A percentile compares a stretch with the other conserved stretches of the same genome.
These are phyloP conservation scores for Fusarium kyushuense DNA, from an alignment of 2,329 filamentous ascomycete species.

Conservation along the genomic window DNA sequence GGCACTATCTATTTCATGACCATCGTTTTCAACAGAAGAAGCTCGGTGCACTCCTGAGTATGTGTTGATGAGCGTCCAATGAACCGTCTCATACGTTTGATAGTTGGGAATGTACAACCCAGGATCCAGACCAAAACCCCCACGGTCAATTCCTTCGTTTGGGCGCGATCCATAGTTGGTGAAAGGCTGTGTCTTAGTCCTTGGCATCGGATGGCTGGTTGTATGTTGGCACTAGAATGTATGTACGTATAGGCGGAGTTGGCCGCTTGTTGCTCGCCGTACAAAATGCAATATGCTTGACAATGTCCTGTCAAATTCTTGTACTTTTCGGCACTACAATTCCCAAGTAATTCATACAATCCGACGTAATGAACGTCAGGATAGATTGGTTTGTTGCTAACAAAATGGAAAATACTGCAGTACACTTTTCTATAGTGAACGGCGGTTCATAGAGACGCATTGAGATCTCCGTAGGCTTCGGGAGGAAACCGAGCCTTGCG, in stretches of 20 bases:
- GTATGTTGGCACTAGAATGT: slow-evolving; percentile 19
- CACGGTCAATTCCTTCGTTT: slow-evolving; percentile 38
- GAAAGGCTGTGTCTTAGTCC: slow-evolving; percentile 25
- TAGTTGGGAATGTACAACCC: slow-evolving; percentile 14
- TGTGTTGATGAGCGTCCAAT: slow-evolving; percentile 31
- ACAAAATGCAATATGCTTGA: slow-evolving; percentile 1
- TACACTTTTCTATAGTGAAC: background rate
- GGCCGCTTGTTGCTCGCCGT: slow-evolving; percentile 22
- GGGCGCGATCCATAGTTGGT: slow-evolving; percentile 20
- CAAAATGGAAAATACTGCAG: background rate
- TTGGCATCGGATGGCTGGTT: slow-evolving; percentile 24
- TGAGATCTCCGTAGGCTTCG: slow-evolving; percentile 14
- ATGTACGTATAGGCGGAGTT: slow-evolving; percentile 26
- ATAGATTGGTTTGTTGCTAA: background rate
- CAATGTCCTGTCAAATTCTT: background rate
- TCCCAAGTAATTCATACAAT: background rate
- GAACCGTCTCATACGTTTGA: slow-evolving; percentile 39
- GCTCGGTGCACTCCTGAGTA: slow-evolving; percentile 8
- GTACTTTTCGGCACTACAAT: background rate
- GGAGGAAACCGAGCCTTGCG: slow-evolving; percentile 23
- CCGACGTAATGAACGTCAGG: background rate
- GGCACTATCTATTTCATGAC: slow-evolving; percentile 7
- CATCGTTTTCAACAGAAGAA: slow-evolving; percentile 12
- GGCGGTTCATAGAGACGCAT: background rate
- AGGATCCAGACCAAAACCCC: slow-evolving; percentile 33